Evolutionary conservation across 2,329 filamentous ascomycete species (phyloP).

Genomic region (Dendrostoma leiphaemia): DNA sequence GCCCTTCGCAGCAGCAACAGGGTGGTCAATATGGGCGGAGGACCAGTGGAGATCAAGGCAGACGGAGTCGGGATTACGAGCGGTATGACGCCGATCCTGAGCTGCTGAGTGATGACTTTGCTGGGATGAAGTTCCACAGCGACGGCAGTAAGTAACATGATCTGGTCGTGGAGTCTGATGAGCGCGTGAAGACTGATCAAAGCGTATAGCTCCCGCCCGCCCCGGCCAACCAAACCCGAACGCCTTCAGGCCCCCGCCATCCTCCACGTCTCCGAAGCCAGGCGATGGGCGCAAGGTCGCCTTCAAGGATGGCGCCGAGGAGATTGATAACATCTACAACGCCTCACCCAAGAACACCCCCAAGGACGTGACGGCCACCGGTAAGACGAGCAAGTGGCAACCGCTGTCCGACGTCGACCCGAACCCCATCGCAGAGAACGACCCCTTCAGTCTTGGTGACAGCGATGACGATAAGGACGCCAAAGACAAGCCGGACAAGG

Average conservation of each 20-base stretch:
- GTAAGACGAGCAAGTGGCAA: conserved; percentile 93
- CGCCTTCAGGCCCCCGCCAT: conserved; percentile 69
- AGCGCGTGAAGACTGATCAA: conserved; percentile 21
- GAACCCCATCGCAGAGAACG: conserved; percentile 81
- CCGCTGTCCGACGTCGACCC: conserved; percentile 84
- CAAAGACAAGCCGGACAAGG: conserved; percentile 58
- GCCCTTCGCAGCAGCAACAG: conserved; percentile 40
- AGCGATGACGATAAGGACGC: conserved; percentile 87
- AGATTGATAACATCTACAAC: conserved; percentile 75
- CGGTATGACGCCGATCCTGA: conserved; percentile 94
- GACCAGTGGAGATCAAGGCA: conserved; percentile 59
- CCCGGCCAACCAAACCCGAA: conserved; percentile 63
- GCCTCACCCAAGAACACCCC: conserved; percentile 55
- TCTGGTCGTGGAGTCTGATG: background rate
- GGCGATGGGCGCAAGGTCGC: conserved; percentile 51
- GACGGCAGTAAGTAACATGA: conserved; percentile 56
- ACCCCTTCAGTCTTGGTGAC: conserved; percentile 94
- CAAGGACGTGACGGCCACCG: conserved; percentile 45
- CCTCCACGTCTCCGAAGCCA: conserved; percentile 49
- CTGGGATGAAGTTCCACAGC: conserved; percentile 60
- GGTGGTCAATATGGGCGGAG: conserved; percentile 35
- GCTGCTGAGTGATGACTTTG: conserved; percentile 87
- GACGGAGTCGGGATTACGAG: conserved; percentile 82
- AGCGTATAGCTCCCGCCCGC: conserved; percentile 50
- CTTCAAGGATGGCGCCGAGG: conserved; percentile 66